These are phyloP conservation scores for Calonectria ilicicola DNA, from an alignment of 2,329 filamentous ascomycete genomes.

Conservation along the genomic window DNA sequence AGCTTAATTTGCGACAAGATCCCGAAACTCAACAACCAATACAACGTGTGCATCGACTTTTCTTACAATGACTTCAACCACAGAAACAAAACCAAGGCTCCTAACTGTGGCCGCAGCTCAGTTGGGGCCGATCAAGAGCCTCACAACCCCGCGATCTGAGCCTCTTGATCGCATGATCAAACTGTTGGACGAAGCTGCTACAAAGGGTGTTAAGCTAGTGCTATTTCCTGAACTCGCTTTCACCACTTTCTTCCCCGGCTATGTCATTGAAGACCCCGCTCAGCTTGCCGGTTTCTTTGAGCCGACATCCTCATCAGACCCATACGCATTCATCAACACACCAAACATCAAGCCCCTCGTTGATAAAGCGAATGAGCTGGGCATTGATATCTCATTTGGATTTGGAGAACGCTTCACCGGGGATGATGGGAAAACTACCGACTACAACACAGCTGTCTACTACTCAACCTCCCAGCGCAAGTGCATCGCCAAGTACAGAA, in stretches of 20 bases:
- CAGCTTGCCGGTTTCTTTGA: conserved; percentile 65
- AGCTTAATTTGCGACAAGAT: not conserved
- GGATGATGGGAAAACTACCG: conserved; percentile 50
- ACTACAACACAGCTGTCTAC: conserved; percentile 62
- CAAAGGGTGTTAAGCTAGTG: conserved; percentile 59
- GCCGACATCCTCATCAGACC: conserved; percentile 49
- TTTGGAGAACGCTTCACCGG: conserved; percentile 59
- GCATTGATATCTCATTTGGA: conserved; percentile 64
- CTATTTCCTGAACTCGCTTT: conserved; percentile 67
- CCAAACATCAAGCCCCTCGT: conserved; percentile 61
- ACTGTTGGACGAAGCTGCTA: conserved; percentile 59
- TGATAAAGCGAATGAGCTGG: conserved; percentile 57
- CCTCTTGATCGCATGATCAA: conserved; percentile 61
- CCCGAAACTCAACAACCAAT: not conserved
- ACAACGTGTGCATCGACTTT: not conserved
- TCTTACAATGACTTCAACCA: not conserved
- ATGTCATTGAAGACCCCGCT: conserved; percentile 57
- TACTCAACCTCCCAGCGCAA: conserved; percentile 56
- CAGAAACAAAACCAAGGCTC: not conserved
- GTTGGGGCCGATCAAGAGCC: conserved; percentile 55
- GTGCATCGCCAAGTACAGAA: conserved; percentile 65
- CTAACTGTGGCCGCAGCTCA: conserved; percentile 63
- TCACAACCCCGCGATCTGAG: conserved; percentile 53
- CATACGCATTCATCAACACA: conserved; percentile 44
- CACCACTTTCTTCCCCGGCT: conserved; percentile 68